Conservation (phyloP, 208 protist genomes). For the Trypanosoma platydactyli region DNA sequence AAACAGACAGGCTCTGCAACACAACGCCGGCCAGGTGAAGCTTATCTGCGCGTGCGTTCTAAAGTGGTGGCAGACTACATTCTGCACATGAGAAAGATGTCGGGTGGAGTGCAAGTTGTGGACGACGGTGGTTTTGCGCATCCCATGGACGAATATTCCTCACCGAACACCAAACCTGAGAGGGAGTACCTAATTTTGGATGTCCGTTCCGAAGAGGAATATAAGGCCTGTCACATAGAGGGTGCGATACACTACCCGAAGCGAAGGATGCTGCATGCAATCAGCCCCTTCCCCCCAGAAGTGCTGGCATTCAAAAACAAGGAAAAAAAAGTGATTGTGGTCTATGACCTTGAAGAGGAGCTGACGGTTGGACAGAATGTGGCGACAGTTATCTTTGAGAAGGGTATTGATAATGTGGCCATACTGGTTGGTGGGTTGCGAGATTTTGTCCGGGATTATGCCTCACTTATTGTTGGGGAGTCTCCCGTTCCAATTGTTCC, state of each 20-base stretch:
- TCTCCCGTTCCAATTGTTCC: conserved; percentile 69
- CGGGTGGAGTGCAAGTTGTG: conserved; percentile 13
- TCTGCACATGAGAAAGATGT: conserved; percentile 23
- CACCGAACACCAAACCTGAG: conserved; percentile 2
- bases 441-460: conserved; percentile 86
- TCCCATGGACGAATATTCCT: conserved; percentile 86
- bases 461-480: conserved; percentile 46
- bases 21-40: conserved; percentile 62
- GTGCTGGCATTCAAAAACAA: conserved; percentile 91
- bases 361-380: conserved; percentile 40
- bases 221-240: conserved; percentile 76
- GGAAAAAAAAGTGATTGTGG: conserved; percentile 70
- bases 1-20: conserved; percentile 38
- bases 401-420: conserved; percentile 86
- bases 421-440: conserved; percentile 79
- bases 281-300: conserved; percentile 74
- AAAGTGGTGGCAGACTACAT: conserved; percentile 52
- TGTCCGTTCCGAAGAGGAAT: conserved; percentile 73
- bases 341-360: conserved; percentile 91
- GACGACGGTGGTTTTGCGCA: conserved; percentile 77
- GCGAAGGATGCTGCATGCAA: conserved; percentile 71
- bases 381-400: conserved; percentile 75
- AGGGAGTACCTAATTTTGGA: conserved; percentile 79
- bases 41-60: conserved; percentile 71
- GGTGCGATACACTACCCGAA: conserved; percentile 82